A percentile compares a stretch with the other conserved stretches of the same genome.
These are phyloP conservation scores for Aspergillus brasiliensis DNA, from an alignment of 2,329 filamentous ascomycete species.

Conservation along the genomic window DNA sequence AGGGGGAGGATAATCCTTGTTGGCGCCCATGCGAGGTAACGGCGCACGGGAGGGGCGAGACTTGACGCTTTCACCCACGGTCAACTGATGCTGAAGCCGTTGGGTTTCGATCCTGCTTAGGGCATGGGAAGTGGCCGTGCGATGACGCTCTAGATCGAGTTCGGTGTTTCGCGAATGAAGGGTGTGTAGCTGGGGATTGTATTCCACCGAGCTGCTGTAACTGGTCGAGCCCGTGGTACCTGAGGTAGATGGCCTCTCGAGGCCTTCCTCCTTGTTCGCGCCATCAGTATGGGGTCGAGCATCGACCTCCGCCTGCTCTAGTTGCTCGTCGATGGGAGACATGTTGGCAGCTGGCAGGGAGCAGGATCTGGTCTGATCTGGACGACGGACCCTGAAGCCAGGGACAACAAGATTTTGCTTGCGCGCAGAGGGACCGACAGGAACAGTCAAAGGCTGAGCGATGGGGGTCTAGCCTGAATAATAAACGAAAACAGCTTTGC, in stretches of 20 bases:
- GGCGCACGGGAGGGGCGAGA: conserved; percentile 27
- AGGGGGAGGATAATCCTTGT: conserved; percentile 55
- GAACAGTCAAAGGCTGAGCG: neutral
- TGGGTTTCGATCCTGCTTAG: conserved; percentile 36
- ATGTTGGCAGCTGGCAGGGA: neutral
- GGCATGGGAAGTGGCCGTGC: conserved; percentile 25
- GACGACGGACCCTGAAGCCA: neutral
- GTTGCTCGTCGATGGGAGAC: conserved; percentile 2
- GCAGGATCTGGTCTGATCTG: neutral
- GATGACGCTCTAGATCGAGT: conserved; percentile 32
- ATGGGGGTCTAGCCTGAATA: neutral
- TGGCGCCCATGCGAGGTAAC: conserved; percentile 34
- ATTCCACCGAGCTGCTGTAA: conserved; percentile 31
- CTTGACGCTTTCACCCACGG: conserved; percentile 33
- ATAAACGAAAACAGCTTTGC: neutral
- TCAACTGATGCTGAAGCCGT: conserved; percentile 42
- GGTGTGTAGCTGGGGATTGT: conserved; percentile 28
- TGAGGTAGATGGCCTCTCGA: conserved; percentile 4
- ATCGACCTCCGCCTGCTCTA: conserved; percentile 5
- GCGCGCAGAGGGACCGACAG: neutral
- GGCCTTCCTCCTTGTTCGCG: neutral
- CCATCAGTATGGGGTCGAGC: neutral
- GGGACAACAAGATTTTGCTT: neutral
- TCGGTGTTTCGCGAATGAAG: conserved; percentile 36
- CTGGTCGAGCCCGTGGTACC: conserved; percentile 17